Evolutionary conservation across 1,284 basidiomycete genomes (phyloP).

Genomic region (Trichosporon faecale): DNA sequence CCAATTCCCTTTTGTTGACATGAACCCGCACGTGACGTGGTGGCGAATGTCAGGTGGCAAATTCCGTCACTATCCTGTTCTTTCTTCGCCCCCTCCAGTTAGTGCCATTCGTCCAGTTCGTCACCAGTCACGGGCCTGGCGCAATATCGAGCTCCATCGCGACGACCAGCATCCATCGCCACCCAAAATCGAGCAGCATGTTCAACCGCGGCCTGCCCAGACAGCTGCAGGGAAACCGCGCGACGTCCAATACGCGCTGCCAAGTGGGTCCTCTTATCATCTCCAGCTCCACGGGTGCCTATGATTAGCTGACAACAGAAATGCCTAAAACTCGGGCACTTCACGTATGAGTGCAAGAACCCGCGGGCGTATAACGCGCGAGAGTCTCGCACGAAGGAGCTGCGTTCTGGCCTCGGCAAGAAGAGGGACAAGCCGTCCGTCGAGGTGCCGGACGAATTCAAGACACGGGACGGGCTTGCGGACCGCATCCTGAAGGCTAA

Average conservation of each 20-base stretch:
- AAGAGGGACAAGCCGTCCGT: constrained; percentile 42
- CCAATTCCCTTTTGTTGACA: constrained; percentile 6
- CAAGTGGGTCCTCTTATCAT: constrained; percentile 36
- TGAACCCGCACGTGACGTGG: background rate
- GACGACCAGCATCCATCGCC: background rate
- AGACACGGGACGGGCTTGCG: constrained; percentile 38
- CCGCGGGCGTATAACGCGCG: constrained; percentile 46
- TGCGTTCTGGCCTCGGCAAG: constrained; percentile 24
- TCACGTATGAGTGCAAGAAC: constrained; percentile 52
- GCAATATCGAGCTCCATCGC: background rate
- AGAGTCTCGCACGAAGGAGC: constrained; percentile 44
- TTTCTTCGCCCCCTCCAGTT: background rate
- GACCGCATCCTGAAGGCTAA: constrained; percentile 50
- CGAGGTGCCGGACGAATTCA: constrained; percentile 52
- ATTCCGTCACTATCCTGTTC: background rate
- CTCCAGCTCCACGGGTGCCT: background rate
- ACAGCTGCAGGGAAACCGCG: constrained; percentile 39
- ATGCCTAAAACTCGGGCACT: constrained; percentile 50
- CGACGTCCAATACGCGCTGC: constrained; percentile 46
- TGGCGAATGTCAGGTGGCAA: background rate
- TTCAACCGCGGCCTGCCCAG: constrained; percentile 33
- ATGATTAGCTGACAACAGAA: constrained; percentile 30
- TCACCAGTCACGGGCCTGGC: background rate
- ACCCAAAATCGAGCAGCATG: constrained; percentile 25
- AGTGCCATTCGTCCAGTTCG: background rate